A percentile compares a stretch with the other conserved stretches of the same genome.
Conservation (phyloP, 2,329 filamentous ascomycete species). For the Colletotrichum sansevieriae region DNA sequence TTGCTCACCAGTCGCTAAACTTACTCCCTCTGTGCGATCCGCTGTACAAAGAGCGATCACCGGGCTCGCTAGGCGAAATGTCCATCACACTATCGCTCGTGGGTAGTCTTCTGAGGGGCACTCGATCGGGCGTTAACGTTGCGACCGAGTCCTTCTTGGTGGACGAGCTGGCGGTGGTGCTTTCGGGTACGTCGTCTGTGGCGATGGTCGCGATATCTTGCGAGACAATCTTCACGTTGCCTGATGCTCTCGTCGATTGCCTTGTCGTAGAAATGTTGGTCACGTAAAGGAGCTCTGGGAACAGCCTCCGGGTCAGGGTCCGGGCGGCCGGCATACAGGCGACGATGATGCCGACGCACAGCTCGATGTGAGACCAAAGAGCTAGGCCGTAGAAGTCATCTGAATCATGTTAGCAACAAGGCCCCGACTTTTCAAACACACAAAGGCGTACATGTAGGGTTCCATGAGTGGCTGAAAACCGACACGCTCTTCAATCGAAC, state of each 20-base stretch:
- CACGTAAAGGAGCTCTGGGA: conserved; percentile 30
- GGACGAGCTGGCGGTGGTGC: background rate
- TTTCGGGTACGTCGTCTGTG: conserved; percentile 4
- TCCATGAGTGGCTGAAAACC: conserved; percentile 31
- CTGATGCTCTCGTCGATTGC: conserved; percentile 26
- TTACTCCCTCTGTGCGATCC: conserved; percentile 14
- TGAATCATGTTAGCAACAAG: background rate
- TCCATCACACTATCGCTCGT: conserved; percentile 25
- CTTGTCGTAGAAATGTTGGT: conserved; percentile 11
- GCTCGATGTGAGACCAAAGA: conserved; percentile 44
- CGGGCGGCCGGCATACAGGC: conserved; percentile 39
- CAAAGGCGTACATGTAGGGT: conserved; percentile 31
- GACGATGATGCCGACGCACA: conserved; percentile 26
- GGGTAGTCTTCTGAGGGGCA: conserved; percentile 17
- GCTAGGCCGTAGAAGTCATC: conserved; percentile 49
- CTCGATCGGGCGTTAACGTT: conserved; percentile 43
- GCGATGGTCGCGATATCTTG: conserved; percentile 26
- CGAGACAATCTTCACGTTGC: conserved; percentile 34
- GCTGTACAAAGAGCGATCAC: background rate
- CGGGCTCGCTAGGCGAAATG: conserved; percentile 1
- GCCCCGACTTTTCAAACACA: too few species aligned
- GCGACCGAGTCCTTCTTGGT: conserved; percentile 45
- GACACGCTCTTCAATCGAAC: conserved; percentile 21
- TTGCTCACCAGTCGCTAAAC: background rate
- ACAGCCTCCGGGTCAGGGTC: conserved; percentile 18